Base-by-base conservation (phyloP, 2,329 filamentous ascomycete genomes). In the Fusarium beomiforme region DNA sequence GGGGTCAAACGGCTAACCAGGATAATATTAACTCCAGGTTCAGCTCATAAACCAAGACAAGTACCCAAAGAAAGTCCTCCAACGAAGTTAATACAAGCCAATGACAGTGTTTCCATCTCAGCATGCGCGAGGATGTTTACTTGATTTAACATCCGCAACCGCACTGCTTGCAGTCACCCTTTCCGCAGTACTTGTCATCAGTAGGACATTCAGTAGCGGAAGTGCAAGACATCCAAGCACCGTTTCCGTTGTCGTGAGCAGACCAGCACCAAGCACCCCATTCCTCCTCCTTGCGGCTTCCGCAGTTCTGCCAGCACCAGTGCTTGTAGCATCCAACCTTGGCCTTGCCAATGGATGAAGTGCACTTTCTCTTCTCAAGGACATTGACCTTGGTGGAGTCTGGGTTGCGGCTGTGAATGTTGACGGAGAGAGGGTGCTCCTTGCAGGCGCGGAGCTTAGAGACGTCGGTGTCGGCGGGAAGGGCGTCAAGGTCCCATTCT, bases 261-360 rank as follows among this genome's bases (percentile, higher is more conserved):
- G 51, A 44, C 51, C 37, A 55, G 51, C 51, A 55, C 51, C 37
- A 55, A 9, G 12, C 8, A 21, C 51, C 51, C 51, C 26, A 55
- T 44, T 55, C 51, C 16, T 33, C 51, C 29, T 44, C 51, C 51
- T 34, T 55, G 12, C 10, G 3, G 42, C 37, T 44, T 12, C 37
- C 51, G 8, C 51, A 55, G n/a, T 55, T 55, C 51, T 55, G 51
- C 51, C 51, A 55, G 51, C 51, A 55, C 37, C 51, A 55, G 10
- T 26, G 17, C 51, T 55, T 55, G 29, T 55, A 21, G 7, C 37
- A 34, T 19, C 51, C 51, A 23, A 9, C 11, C 17, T 14, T 44
- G 13, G 37, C 16, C 51, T 55, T 55, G 16, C 29, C 6, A 3
- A 12, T 44, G 13, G 51, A 34, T 6, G 51, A 55, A 24, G 51